Evolutionary conservation across 441 rosid genomes (phyloP).

Genomic region (Erodium trifolium): DNA sequence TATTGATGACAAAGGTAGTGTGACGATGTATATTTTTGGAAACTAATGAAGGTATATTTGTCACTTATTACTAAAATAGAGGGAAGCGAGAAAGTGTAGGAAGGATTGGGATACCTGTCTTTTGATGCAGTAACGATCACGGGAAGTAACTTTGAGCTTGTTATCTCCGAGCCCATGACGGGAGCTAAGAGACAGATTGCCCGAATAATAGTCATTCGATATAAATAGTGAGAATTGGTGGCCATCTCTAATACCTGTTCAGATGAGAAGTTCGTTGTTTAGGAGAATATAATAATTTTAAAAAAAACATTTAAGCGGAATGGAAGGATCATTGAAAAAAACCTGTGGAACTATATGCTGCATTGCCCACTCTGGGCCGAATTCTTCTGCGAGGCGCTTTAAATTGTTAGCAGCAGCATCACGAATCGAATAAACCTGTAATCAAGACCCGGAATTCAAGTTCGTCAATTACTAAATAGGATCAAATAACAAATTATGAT

Average conservation of each 20-base stretch:
- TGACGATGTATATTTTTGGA: too few species aligned
- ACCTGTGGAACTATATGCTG: constrained; percentile 85
- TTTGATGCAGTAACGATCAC: constrained; percentile 65
- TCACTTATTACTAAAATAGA: too few species aligned
- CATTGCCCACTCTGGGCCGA: constrained; percentile 99
- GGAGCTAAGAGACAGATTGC: constrained; percentile 84
- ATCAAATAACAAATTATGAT: too few species aligned
- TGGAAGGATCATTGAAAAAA: constrained; percentile 10
- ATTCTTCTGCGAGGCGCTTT: constrained; percentile 96
- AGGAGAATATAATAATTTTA: background rate
- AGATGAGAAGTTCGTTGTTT: background rate
- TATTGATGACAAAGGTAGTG: too few species aligned
- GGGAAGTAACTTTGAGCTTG: constrained; percentile 80
- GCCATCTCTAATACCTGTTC: constrained; percentile 4
- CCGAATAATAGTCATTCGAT: constrained; percentile 81
- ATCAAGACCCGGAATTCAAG: constrained; percentile 7
- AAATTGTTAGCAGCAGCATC: constrained; percentile 98
- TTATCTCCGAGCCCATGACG: constrained; percentile 82
- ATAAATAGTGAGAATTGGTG: constrained; percentile 67
- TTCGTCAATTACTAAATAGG: too few species aligned
- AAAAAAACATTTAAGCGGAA: background rate
- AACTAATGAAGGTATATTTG: too few species aligned
- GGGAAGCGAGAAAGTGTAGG: too few species aligned
- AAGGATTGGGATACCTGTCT: constrained; percentile 47
- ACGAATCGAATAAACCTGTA: constrained; percentile 87